A percentile compares a stretch with the other conserved stretches of the same genome.
Evolutionary conservation across 148 eudicot species (phyloP).

Genomic region (Cornus florida): DNA sequence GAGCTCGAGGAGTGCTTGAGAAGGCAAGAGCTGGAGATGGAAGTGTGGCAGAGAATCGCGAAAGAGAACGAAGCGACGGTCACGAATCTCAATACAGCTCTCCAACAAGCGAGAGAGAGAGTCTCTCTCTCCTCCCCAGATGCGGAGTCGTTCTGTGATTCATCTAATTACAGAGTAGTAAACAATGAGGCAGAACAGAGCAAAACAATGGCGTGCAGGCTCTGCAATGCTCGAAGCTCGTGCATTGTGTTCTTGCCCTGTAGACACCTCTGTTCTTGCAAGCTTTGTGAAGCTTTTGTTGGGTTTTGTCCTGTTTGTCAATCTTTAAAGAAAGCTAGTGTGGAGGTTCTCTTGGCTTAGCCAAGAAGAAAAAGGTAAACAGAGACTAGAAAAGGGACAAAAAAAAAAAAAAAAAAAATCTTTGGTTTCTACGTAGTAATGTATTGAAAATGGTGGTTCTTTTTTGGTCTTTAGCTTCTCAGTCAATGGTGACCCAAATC

Average conservation of each 20-base stretch:
- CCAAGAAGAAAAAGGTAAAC: neutral
- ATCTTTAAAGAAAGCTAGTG: constrained; percentile 35
- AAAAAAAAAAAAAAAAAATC: neutral
- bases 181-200: neutral
- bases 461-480: no score
- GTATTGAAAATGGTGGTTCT: no score
- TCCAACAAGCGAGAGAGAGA: constrained; percentile 24
- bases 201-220: constrained; percentile 23
- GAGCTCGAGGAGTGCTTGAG: constrained; percentile 37
- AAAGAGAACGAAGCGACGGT: constrained; percentile 38
- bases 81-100: constrained; percentile 25
- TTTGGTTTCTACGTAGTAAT: no score
- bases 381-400: neutral
- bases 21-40: constrained; percentile 32
- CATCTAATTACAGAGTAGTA: neutral
- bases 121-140: constrained; percentile 7
- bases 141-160: constrained; percentile 43
- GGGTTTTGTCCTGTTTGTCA: constrained; percentile 50
- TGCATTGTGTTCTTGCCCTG: constrained; percentile 56
- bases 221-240: constrained; percentile 31
- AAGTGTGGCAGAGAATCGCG: constrained; percentile 44
- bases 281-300: constrained; percentile 35
- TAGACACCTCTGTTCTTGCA: constrained; percentile 59
- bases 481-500: neutral
- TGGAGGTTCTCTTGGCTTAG: constrained; percentile 39